A percentile compares a stretch with the other conserved stretches of the same genome.
These are phyloP conservation scores for Punica granatum DNA, from an alignment of 345 rosid species.

Conservation along the genomic window DNA sequence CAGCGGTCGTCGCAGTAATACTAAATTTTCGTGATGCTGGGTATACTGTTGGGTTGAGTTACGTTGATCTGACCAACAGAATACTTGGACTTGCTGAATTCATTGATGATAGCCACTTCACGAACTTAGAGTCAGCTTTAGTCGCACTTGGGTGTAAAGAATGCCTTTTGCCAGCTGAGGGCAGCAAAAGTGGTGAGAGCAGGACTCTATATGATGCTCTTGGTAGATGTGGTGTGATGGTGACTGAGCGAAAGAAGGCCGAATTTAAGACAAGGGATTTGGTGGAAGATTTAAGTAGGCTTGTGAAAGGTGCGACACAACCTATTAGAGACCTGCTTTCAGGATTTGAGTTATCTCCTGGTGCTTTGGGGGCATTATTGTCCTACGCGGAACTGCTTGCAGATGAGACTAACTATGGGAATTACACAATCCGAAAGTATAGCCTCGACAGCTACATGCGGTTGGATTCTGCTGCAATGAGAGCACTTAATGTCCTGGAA, in stretches of 20 bases:
- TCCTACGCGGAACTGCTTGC: constrained; percentile 79
- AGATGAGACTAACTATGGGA: constrained; percentile 79
- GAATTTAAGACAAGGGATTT: constrained; percentile 90
- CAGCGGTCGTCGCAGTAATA: constrained; percentile 64
- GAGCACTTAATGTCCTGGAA: constrained; percentile 93
- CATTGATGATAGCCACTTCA: constrained; percentile 91
- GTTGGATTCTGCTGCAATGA: constrained; percentile 88
- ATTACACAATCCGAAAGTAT: constrained; percentile 51
- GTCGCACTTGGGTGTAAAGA: constrained; percentile 95
- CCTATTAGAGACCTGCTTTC: constrained; percentile 78
- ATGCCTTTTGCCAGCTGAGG: constrained; percentile 78
- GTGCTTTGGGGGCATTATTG: constrained; percentile 77
- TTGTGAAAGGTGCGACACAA: constrained; percentile 79
- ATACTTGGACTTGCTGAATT: constrained; percentile 81
- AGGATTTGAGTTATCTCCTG: constrained; percentile 77
- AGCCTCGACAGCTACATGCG: constrained; percentile 73
- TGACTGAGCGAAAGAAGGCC: constrained; percentile 79
- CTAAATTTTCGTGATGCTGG: constrained; percentile 59
- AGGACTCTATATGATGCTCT: constrained; percentile 58
- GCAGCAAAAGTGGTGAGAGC: constrained; percentile 46
- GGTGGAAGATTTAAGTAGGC: constrained; percentile 75
- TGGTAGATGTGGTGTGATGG: constrained; percentile 69
- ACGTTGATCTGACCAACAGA: constrained; percentile 78
- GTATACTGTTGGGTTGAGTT: constrained; percentile 69
- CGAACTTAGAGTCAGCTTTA: constrained; percentile 82